Evolutionary conservation across 1,139 yeast species (phyloP).

Genomic region (Sugiyamaella paludigena): DNA sequence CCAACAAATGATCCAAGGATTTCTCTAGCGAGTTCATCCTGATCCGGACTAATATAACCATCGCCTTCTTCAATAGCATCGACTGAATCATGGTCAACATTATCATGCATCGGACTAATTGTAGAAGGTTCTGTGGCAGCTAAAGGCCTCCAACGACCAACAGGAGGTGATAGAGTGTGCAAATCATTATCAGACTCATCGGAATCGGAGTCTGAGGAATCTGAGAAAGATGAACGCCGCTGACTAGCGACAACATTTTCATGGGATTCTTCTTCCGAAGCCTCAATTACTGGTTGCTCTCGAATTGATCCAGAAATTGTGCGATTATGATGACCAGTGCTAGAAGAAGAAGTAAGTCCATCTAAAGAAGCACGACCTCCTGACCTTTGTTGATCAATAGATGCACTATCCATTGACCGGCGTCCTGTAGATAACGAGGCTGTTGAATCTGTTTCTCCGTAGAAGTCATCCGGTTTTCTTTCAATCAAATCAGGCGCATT

Average conservation of each 20-base stretch:
- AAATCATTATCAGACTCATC: constrained; percentile 1
- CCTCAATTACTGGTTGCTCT: constrained; percentile 12
- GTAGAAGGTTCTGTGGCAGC: background rate
- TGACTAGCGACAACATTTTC: constrained; percentile 1
- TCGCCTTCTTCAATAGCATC: background rate
- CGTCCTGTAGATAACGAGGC: constrained; percentile 34
- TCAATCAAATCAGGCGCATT: background rate
- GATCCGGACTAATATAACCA: constrained; percentile 10
- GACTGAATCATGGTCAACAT: background rate
- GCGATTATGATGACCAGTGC: constrained; percentile 5
- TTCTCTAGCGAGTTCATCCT: constrained; percentile 29
- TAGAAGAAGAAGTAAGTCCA: constrained; percentile 6
- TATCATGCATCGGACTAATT: background rate
- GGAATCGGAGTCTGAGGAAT: constrained; percentile 3
- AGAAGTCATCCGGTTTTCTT: constrained; percentile 19
- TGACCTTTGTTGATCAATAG: constrained; percentile 5
- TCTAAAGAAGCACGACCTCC: constrained; percentile 10
- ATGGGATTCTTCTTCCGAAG: constrained; percentile 12
- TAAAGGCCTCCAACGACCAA: constrained; percentile 10
- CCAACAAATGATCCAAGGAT: constrained; percentile 26
- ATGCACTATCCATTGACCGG: constrained; percentile 25
- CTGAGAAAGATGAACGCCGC: background rate
- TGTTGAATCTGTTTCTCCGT: constrained; percentile 28
- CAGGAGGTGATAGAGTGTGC: background rate
- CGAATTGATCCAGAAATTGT: constrained; percentile 11